Percentiles rank a stretch among this genome's conserved stretches.
phyloP scores from a whole-genome alignment of 257 asterid genomes.

The Eustoma russellianum region DNA sequence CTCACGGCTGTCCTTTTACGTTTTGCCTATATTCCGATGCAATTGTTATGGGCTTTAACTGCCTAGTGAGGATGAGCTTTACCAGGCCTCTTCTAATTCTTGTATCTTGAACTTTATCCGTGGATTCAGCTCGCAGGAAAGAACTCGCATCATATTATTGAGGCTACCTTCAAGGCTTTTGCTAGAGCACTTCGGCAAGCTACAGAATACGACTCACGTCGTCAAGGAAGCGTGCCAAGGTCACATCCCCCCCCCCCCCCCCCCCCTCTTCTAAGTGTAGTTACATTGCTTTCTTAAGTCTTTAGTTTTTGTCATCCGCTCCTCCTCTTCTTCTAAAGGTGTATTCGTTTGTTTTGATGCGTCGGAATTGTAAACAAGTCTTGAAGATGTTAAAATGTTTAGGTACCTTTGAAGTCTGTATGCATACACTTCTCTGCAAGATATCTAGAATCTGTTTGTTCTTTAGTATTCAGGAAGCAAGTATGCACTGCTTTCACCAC shows the following conservation, averaged over 20 bases:
- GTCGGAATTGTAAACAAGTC: too few species aligned
- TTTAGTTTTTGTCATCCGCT: not conserved
- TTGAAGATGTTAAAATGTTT: too few species aligned
- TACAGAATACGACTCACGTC: slow-evolving; percentile 76
- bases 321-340: too few species aligned
- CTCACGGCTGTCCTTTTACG: not conserved
- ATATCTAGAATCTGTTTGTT: too few species aligned
- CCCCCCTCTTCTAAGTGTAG: not conserved
- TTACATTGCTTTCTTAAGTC: not conserved
- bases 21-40: not conserved
- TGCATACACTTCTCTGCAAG: too few species aligned
- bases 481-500: too few species aligned
- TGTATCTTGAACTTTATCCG: slow-evolving; percentile 5
- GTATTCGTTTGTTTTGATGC: too few species aligned
- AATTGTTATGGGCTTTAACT: not conserved
- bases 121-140: slow-evolving; percentile 70
- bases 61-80: not conserved
- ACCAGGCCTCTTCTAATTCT: not conserved
- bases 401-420: too few species aligned
- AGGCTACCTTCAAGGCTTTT: slow-evolving; percentile 98
- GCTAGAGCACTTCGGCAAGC: slow-evolving; percentile 99
- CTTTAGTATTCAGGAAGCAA: too few species aligned
- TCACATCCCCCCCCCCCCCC: too few species aligned
- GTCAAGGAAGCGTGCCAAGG: slow-evolving; percentile 91
- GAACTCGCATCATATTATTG: slow-evolving; percentile 96